These are phyloP conservation scores for Jackrogersella minutella DNA, from an alignment of 495 filamentous ascomycete species.

Conservation along the genomic window DNA sequence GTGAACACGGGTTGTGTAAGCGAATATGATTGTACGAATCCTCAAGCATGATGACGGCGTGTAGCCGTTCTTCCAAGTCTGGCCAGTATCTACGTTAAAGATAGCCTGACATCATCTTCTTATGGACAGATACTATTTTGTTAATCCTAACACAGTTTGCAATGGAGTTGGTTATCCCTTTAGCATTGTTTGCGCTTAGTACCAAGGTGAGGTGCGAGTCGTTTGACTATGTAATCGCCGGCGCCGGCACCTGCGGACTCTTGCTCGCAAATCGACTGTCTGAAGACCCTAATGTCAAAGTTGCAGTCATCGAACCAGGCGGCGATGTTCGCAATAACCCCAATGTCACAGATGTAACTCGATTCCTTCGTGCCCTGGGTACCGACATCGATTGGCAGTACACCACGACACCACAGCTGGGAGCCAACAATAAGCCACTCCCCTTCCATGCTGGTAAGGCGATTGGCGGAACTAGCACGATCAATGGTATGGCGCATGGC, in stretches of 20 bases:
- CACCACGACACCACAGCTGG: conserved; percentile 53
- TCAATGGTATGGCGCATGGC: conserved; percentile 57
- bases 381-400: conserved; percentile 64
- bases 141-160: conserved; percentile 13
- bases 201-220: conserved; percentile 19
- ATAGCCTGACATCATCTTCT: neutral
- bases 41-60: neutral
- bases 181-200: conserved; percentile 10
- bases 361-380: conserved; percentile 50
- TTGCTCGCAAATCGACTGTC: conserved; percentile 63
- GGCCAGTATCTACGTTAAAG: neutral
- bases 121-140: neutral
- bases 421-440: conserved; percentile 46
- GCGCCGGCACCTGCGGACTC: conserved; percentile 63
- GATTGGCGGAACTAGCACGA: conserved; percentile 60
- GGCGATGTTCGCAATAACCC: conserved; percentile 56
- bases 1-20: conserved; percentile 1
- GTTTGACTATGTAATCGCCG: conserved; percentile 61
- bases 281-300: conserved; percentile 53
- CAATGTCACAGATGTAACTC: conserved; percentile 56
- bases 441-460: conserved; percentile 59
- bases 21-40: neutral
- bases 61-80: neutral
- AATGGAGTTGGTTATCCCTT: conserved; percentile 19
- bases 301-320: conserved; percentile 64